These are phyloP conservation scores for Isabelozyma heimii DNA, from an alignment of 805 yeast species.

Conservation along the genomic window DNA sequence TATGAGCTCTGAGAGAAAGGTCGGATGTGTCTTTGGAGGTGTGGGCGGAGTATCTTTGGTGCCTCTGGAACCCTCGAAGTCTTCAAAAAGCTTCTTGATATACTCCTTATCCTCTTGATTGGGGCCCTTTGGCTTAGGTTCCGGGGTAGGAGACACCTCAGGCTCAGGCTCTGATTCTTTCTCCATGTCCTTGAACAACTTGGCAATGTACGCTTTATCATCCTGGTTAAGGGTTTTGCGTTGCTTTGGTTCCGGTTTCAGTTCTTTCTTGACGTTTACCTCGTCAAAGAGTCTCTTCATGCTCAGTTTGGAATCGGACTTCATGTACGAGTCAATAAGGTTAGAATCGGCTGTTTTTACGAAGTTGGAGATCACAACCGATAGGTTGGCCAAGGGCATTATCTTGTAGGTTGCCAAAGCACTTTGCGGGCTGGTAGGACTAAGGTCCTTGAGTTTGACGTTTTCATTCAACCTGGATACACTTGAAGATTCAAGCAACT, in stretches of 20 bases:
- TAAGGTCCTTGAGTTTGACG: conserved; percentile 13
- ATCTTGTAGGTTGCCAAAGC: conserved; percentile 17
- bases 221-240: not conserved
- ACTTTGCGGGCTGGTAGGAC: conserved; percentile 1
- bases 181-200: conserved; percentile 20
- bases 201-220: conserved; percentile 26
- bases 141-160: not conserved
- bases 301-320: conserved; percentile 4
- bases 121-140: not conserved
- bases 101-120: conserved; percentile 14
- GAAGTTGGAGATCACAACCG: conserved; percentile 54
- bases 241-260: not conserved
- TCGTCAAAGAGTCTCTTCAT: conserved; percentile 13
- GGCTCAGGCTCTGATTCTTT: conserved; percentile 2
- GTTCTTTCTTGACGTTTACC: conserved; percentile 2
- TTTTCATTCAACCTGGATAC: conserved; percentile 18
- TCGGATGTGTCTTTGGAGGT: not conserved
- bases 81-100: conserved; percentile 16
- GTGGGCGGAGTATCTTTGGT: not conserved
- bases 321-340: conserved; percentile 31
- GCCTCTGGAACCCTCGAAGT: conserved; percentile 6
- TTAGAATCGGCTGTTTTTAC: conserved; percentile 37
- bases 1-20: conserved; percentile 14
- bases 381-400: conserved; percentile 48
- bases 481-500: conserved; percentile 26